Evolutionary conservation across 805 yeast genomes (phyloP), one percentile per base, ranked within the genome.

Genomic region (Candida ipomoeae): DNA sequence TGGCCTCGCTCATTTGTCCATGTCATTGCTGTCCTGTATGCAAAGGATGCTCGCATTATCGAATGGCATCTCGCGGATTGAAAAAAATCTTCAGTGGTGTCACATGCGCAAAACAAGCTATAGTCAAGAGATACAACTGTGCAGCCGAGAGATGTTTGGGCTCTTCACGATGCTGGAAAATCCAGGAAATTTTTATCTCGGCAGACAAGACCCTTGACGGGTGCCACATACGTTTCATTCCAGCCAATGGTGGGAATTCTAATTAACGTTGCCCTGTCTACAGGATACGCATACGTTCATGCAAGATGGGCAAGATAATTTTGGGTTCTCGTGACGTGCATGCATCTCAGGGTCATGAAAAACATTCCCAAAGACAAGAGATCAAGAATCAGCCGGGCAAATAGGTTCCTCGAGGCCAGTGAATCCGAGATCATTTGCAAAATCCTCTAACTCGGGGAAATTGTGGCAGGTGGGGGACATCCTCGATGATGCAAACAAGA

Each of bases 41-140:
- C 38, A 14, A 21, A 14, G 3, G 6, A 6, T 29, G 17, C 34
- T 23, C 36, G 46, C 46, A 44, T 44, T 44, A 44, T 44, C 46
- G 46, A 44, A 44, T 44, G 18, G 46, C 40, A 44, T 44, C 46
- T 44, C 46, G 33, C 40, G 40, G 40, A 44, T 35, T 44, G 34
- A 35, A 36, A 44, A 44, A 36, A 26, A 13, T 13, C 21, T 34
- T 44, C 46, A 15, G 13, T 18, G 21, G 17, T 23, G 26, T 7
- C 14, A 14, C 13, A 20, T 15, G 26, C 29, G 20, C 45, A 41
- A 31, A 18, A 18, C 20, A 41, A 3, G 20, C n/a, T 13, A 8
- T 17, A 5, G 10, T 23, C 13, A 7, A 6, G 26, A 15, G 17
- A 18, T 4, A 11, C 8, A 7, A 15, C 8, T 31, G 6, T 6